Evolutionary conservation across 495 filamentous ascomycete species (phyloP), one percentile per base, ranked within the genome.

Genomic region (Neurospora intermedia): DNA sequence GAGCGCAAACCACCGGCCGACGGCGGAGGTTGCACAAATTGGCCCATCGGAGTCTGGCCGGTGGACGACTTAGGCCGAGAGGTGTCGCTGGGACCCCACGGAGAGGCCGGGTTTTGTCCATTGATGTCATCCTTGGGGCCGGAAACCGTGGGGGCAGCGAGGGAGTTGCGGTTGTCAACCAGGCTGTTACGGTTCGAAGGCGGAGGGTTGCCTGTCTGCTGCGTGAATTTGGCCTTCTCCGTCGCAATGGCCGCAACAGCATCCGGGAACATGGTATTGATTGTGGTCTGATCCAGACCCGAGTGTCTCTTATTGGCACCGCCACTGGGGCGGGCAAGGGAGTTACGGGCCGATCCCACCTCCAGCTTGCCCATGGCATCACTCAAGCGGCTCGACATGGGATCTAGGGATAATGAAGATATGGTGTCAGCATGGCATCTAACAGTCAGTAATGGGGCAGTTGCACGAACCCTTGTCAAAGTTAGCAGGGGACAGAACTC

Each of bases 211-310:
- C 96, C 95, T 40, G 94, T 97, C 81, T 96, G 92, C 80, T 97
- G 93, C 13, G 93, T 94, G 79, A 97, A 98, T 82, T 97, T 94
- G 70, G 94, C 94, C 85, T 97, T 97, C 83, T 99, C 95, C 70
- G 94, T 96, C 40, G 94, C 94, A 81, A 99, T 98, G 16, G 96
- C 96, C 16, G 95, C 96, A 3, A 96, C 96, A 31, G 96, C 96
- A 85, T 98, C 96, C 6, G 96, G 96, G 80, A 99, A 99, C 96
- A 99, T 98, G 75, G 93, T 93, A 83, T 97, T 95, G 80, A 98
- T 97, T n/a, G 92, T 94, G 43, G 89, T 90, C n/a, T 93, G 84
- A 79, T 98, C 96, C 46, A 98, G 89, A 18, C 89, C 94, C 40
- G 96, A 98, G 80, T 96, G 95, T 71, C 96, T 90, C 85, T 97